Conservation (phyloP, 768 basidiomycete genomes). For the Leucogyrophana mollusca region DNA sequence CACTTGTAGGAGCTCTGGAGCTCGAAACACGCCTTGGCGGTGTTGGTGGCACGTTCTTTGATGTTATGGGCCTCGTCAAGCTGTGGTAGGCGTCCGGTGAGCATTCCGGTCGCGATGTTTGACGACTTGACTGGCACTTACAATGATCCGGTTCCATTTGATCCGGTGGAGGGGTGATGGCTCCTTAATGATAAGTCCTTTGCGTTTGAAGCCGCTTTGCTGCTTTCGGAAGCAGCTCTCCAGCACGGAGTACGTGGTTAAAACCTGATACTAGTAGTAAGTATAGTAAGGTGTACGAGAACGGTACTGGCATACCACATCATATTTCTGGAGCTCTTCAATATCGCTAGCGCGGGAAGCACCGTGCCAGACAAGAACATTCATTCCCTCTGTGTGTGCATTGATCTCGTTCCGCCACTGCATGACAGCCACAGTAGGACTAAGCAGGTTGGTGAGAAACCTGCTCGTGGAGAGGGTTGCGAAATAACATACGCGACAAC, state of each 20-base stretch:
- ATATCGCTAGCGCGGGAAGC: slow-evolving; percentile 63
- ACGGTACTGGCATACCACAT: slow-evolving; percentile 60
- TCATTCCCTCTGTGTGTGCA: slow-evolving; percentile 79
- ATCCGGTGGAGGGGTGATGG: slow-evolving; percentile 82
- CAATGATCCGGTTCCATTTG: slow-evolving; percentile 80
- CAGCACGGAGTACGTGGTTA: slow-evolving; percentile 85
- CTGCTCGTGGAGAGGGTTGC: not conserved
- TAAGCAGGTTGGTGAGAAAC: slow-evolving; percentile 18
- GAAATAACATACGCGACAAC: slow-evolving; percentile 77
- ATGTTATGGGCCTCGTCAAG: slow-evolving; percentile 98
- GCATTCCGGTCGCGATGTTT: not conserved
- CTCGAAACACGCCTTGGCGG: slow-evolving; percentile 95
- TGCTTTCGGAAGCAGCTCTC: slow-evolving; percentile 95
- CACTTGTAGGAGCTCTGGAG: slow-evolving; percentile 78
- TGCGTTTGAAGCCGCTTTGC: slow-evolving; percentile 87
- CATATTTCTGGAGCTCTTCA: slow-evolving; percentile 74
- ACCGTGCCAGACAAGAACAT: slow-evolving; percentile 94
- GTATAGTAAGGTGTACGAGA: not conserved
- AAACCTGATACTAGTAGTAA: slow-evolving; percentile 44
- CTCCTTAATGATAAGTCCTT: slow-evolving; percentile 82
- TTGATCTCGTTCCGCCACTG: slow-evolving; percentile 96
- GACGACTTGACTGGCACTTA: slow-evolving; percentile 32
- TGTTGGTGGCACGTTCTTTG: slow-evolving; percentile 92
- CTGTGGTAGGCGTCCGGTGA: slow-evolving; percentile 39
- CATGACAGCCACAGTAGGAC: slow-evolving; percentile 54